Evolutionary conservation across 2,329 filamentous ascomycete species (phyloP), one percentile per base, ranked within the genome.

Genomic region (Colletotrichum tamarilloi): DNA sequence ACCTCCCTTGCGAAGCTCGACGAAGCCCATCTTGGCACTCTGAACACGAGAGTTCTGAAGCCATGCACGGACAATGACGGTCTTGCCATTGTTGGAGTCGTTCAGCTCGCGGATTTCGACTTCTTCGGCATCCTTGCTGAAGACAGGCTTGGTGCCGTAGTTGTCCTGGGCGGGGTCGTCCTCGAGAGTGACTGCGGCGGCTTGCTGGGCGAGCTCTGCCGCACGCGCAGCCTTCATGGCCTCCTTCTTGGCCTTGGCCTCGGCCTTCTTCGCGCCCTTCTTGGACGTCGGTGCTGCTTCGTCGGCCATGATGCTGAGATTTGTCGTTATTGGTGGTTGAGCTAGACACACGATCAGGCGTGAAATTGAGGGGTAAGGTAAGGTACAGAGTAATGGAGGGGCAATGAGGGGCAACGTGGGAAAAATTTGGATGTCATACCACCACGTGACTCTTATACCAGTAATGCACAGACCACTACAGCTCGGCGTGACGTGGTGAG

Each of bases 21-120:
- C 85, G 85, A 98, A 98, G 55, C 92, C 93, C 86, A 98, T 93
- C 87, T 98, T 97, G 77, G 95, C 95, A 73, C 93, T 92, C 85
- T 98, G 96, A 78, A 93, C 92, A 76, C 96, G 91, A 38, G 93
- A 91, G 85, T 97, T 98, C 82, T 97, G 94, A 52, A 98, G 89
- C 87, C 94, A 94, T 35, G 91, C 94, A 49, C 95, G 90, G 78
- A 98, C 88, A 57, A 91, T 92, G 77, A 98, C 89, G 35, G 90
- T 90, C 85, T 94, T 91, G 78, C 91, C 93, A 57, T 92, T 84
- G 81, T 93, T 85, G 66, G 88, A 85, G 62, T 94, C 91, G 66
- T 86, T 83, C n/a, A 97, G 84, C 63, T 88, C 85, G 69, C 88
- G 87, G 52, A 97, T 87, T 69, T 91, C 84, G 73, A 91, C 86